Evolutionary conservation across 176 grass and related monocot species (phyloP).

Genomic region (Triticum turgidum): DNA sequence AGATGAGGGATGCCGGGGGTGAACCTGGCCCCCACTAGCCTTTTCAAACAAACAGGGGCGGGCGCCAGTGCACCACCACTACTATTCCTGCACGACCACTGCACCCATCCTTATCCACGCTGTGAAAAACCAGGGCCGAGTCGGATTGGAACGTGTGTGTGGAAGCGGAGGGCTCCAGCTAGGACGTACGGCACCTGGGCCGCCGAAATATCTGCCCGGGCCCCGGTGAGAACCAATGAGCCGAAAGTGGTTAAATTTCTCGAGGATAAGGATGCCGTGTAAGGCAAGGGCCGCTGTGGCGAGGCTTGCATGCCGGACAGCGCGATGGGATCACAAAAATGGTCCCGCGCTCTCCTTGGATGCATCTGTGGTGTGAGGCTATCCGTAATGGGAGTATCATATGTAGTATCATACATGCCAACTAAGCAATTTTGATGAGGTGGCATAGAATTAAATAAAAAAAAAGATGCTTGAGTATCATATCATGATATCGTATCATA

Average conservation of each 20-base stretch:
- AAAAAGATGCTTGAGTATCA: too few species aligned
- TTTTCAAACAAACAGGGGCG: neutral
- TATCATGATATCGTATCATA: too few species aligned
- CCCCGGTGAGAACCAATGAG: neutral
- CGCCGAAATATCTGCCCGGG: neutral
- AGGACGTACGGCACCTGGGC: neutral
- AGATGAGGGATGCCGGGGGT: neutral
- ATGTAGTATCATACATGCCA: too few species aligned
- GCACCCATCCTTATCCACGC: neutral
- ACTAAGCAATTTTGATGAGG: too few species aligned
- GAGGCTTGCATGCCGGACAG: neutral
- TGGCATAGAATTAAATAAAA: too few species aligned
- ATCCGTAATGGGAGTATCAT: too few species aligned
- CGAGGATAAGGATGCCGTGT: neutral
- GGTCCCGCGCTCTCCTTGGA: neutral
- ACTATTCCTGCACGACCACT: neutral
- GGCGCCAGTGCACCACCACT: neutral
- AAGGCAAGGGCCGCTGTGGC: neutral
- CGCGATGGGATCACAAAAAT: neutral
- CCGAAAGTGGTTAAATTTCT: neutral
- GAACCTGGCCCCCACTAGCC: neutral
- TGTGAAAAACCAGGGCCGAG: neutral
- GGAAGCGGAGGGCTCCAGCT: neutral
- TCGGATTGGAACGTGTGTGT: neutral
- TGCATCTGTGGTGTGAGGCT: neutral